Evolutionary conservation across 176 grass and related monocot genomes (phyloP).

Genomic region (Lolium perenne): DNA sequence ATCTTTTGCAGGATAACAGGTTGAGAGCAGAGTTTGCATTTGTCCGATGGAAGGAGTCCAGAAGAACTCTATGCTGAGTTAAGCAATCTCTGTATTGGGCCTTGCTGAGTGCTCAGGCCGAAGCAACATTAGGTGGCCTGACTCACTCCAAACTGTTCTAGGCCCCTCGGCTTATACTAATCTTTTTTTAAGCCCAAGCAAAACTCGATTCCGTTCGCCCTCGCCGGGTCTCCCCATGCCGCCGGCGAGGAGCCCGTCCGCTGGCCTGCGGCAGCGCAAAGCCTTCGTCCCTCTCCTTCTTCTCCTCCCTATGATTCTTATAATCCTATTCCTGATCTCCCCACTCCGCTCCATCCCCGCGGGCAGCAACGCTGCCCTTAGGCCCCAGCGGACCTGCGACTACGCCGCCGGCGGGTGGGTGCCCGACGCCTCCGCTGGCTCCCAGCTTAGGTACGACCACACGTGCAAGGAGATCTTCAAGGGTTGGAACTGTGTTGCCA

Average conservation of each 20-base stretch:
- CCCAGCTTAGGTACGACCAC: conserved; percentile 64
- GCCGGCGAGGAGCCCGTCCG: conserved; percentile 42
- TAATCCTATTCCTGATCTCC: conserved; percentile 24
- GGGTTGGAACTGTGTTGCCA: conserved; percentile 89
- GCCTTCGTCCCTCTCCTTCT: neutral
- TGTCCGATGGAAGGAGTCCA: too few relatives aligned
- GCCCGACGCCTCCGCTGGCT: conserved; percentile 17
- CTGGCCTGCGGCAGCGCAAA: conserved; percentile 26
- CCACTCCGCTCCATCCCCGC: conserved; percentile 10
- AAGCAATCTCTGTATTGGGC: too few relatives aligned
- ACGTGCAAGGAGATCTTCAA: conserved; percentile 93
- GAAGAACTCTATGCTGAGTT: too few relatives aligned
- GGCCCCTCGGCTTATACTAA: neutral
- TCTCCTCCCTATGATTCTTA: conserved; percentile 14
- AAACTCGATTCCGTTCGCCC: neutral
- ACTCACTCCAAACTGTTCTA: too few relatives aligned
- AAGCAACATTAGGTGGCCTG: too few relatives aligned
- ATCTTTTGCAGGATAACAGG: too few relatives aligned
- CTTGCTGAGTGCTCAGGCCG: too few relatives aligned
- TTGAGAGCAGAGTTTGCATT: too few relatives aligned
- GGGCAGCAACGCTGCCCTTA: neutral
- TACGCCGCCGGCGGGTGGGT: conserved; percentile 78
- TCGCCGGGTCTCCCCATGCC: conserved; percentile 31
- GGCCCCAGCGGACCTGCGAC: conserved; percentile 47
- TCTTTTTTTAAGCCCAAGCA: conserved; percentile 1